Base-by-base conservation (phyloP, 2,329 filamentous ascomycete genomes). In the Didymella pinodella region DNA sequence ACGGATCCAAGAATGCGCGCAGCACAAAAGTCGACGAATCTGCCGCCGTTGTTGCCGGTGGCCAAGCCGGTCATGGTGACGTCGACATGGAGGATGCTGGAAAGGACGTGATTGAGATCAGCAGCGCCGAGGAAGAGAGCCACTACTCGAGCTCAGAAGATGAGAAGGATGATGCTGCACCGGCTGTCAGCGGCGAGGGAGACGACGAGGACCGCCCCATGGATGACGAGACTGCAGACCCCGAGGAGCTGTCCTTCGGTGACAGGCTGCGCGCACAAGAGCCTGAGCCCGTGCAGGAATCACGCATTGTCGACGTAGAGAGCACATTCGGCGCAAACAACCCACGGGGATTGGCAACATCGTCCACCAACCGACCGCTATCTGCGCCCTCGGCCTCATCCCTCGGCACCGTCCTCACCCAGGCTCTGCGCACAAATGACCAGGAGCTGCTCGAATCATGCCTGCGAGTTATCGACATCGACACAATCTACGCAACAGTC, bases 381-480 rank as follows among this genome's bases (percentile, higher is more conserved):
- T 83, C 84, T 18, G 81, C 87, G 20, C 90, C 89, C 12, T 88
- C 88, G 12, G 88, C 90, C 59, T 88, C 92, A 59, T 97, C 94
- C 7, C 86, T 99, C 49, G 90, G 91, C 47, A 97, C 92, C 5
- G 92, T 97, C n/a, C 88, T 99, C 59, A 89, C 93, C 14, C 94
- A 98, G 78, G 92, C 95, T 6, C 88, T 99, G 56, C 90, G 90
- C 71, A 97, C 93, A 61, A 95, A 97, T 78, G 95, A 99, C 80
- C 85, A 86, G 62, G 88, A 90, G 63, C 89, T 97, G 51, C 88
- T 99, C 68, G 94, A 98, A 81, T 93, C 92, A 0, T 98, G 94
- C 78, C 87, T 99, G 70, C 90, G 92, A 70, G 90, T 90, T 16
- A 88, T 86, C 54, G 91, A 97, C 74, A 79, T 88, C 45, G 81